Conservation (phyloP, 129 eudicot genomes). For the Tagetes erecta region DNA sequence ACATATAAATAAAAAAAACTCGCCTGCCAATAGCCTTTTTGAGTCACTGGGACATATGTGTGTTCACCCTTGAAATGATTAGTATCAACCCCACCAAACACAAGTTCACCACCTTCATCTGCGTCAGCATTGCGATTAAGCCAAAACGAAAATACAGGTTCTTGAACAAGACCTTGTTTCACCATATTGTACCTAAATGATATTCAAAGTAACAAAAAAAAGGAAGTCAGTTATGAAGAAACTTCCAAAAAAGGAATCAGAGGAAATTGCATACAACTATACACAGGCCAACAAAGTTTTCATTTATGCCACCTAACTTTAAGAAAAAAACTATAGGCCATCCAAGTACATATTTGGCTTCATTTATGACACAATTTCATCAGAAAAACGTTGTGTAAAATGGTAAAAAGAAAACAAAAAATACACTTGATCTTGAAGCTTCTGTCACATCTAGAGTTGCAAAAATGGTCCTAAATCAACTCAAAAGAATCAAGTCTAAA, state of each 20-base stretch:
- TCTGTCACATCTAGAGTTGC: neutral
- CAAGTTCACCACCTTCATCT: conserved; percentile 55
- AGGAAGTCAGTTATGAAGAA: neutral
- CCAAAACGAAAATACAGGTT: conserved; percentile 56
- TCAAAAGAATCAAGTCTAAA: neutral
- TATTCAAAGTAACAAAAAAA: neutral
- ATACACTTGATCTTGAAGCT: neutral
- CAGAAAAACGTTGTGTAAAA: neutral
- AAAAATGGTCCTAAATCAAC: neutral
- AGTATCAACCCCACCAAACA: conserved; percentile 55
- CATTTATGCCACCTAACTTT: neutral
- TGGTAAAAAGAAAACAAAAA: neutral
- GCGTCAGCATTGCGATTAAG: conserved; percentile 39
- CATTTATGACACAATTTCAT: neutral
- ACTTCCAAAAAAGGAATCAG: neutral
- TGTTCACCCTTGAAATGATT: conserved; percentile 51
- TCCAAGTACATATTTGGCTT: neutral
- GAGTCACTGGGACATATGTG: conserved; percentile 53
- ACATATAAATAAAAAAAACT: conserved; percentile 6
- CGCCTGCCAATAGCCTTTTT: conserved; percentile 98
- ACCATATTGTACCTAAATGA: conserved; percentile 48
- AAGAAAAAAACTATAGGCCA: neutral
- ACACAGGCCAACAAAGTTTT: neutral
- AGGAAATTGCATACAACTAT: neutral
- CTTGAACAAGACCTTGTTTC: conserved; percentile 49